A percentile compares a stretch with the other conserved stretches of the same genome.
These are phyloP conservation scores for Zymoseptoria passerinii DNA, from an alignment of 2,329 filamentous ascomycete genomes.

Conservation along the genomic window DNA sequence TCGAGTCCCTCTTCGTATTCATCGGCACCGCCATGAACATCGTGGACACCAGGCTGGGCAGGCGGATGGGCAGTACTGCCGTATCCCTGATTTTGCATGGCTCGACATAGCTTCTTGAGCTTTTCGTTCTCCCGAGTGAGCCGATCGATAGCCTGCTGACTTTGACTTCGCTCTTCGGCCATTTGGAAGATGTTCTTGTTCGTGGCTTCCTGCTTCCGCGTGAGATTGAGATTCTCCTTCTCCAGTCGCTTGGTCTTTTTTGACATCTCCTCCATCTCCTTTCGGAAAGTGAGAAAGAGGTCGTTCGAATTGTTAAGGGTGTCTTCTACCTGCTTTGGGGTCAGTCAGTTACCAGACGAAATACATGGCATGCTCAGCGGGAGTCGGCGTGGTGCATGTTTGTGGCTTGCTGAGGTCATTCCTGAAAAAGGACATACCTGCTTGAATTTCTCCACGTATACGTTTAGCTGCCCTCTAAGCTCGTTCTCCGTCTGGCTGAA, in stretches of 20 bases:
- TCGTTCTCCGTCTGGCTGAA: conserved; percentile 96
- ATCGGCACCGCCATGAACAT: conserved; percentile 11
- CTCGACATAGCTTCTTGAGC: conserved; percentile 86
- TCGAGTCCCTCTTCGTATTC: conserved; percentile 26
- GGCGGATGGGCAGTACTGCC: conserved; percentile 37
- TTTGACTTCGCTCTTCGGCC: conserved; percentile 81
- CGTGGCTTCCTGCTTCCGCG: conserved; percentile 85
- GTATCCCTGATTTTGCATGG: conserved; percentile 90
- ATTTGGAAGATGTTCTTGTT: conserved; percentile 94
- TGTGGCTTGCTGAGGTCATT: background rate
- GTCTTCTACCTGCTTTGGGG: conserved; percentile 77
- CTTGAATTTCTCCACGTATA: conserved; percentile 99
- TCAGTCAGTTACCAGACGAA: conserved; percentile 31
- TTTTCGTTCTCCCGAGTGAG: conserved; percentile 81
- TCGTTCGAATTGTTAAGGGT: conserved; percentile 98
- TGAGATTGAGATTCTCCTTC: conserved; percentile 87
- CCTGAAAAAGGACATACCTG: conserved; percentile 55
- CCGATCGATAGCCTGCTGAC: conserved; percentile 67
- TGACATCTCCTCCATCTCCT: conserved; percentile 99
- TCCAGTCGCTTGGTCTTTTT: conserved; percentile 97
- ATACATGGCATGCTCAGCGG: background rate
- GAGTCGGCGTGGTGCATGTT: background rate
- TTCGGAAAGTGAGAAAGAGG: conserved; percentile 89
- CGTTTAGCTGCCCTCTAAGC: conserved; percentile 87
- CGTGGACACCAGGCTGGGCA: conserved; percentile 1